Evolutionary conservation across 805 yeast genomes (phyloP).

Genomic region (Blastobotrys chiropterorum): DNA sequence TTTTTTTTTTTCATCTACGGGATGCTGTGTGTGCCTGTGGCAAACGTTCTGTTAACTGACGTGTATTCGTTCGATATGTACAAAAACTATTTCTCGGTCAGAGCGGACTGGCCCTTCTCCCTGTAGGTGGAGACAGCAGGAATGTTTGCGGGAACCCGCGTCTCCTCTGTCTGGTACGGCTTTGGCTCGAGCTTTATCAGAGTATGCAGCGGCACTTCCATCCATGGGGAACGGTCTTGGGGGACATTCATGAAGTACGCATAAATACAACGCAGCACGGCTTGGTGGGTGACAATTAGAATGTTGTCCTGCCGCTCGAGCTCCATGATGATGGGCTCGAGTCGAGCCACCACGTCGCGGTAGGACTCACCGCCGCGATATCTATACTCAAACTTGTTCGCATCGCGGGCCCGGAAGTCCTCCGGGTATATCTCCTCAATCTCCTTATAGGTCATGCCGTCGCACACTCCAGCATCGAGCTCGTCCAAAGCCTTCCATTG

Average conservation of each 20-base stretch:
- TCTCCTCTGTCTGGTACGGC: conserved; percentile 83
- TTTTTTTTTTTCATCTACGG: too few species aligned
- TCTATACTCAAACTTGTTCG: conserved; percentile 89
- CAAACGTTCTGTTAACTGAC: neutral
- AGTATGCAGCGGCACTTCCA: conserved; percentile 96
- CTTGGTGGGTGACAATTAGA: conserved; percentile 94
- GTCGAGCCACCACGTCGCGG: conserved; percentile 86
- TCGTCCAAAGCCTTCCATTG: conserved; percentile 98
- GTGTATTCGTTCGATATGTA: neutral
- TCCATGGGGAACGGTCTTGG: conserved; percentile 97
- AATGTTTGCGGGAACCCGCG: conserved; percentile 87
- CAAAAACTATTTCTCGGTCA: conserved; percentile 1
- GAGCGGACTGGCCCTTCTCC: conserved; percentile 60
- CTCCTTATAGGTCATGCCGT: conserved; percentile 93
- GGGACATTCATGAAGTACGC: conserved; percentile 99
- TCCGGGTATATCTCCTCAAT: conserved; percentile 81
- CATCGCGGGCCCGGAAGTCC: conserved; percentile 93
- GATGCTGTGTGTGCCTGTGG: too few species aligned
- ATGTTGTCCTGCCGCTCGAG: conserved; percentile 95
- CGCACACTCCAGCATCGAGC: conserved; percentile 95
- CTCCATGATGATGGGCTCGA: conserved; percentile 98
- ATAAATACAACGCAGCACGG: conserved; percentile 90
- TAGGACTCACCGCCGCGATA: conserved; percentile 97
- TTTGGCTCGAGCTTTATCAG: conserved; percentile 91
- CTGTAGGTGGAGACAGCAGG: conserved; percentile 98